Evolutionary conservation across 1,284 basidiomycete species (phyloP).

Genomic region (Sporisorium iseilematis-ciliati): DNA sequence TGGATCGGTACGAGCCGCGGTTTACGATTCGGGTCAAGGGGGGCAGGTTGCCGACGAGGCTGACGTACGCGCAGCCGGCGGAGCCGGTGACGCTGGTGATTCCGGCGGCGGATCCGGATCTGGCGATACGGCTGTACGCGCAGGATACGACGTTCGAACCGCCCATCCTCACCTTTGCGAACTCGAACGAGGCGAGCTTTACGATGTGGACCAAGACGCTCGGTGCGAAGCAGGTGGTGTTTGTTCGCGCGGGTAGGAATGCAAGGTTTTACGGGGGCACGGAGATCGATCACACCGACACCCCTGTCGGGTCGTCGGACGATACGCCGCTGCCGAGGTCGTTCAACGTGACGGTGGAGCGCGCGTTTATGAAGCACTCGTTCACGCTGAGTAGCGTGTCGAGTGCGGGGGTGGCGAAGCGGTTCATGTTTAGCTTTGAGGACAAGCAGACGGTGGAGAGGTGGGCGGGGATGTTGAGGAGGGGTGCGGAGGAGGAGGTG

Average conservation of each 20-base stretch:
- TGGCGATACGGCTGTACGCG: conserved; percentile 63
- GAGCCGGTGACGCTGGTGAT: conserved; percentile 61
- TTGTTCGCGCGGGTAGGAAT: conserved; percentile 60
- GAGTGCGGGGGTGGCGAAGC: conserved; percentile 17
- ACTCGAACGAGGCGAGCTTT: conserved; percentile 51
- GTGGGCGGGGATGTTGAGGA: conserved; percentile 28
- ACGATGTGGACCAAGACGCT: conserved; percentile 58
- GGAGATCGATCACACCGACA: conserved; percentile 22
- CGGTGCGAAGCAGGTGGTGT: conserved; percentile 57
- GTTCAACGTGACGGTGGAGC: conserved; percentile 53
- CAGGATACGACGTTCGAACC: conserved; percentile 63
- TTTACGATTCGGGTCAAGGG: conserved; percentile 51
- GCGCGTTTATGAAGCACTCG: conserved; percentile 60
- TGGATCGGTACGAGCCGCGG: conserved; percentile 39
- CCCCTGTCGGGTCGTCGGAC: not conserved
- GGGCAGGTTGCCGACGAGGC: conserved; percentile 46
- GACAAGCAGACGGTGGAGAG: conserved; percentile 17
- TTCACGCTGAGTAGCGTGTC: conserved; percentile 40
- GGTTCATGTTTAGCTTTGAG: conserved; percentile 61
- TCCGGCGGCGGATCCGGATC: conserved; percentile 58
- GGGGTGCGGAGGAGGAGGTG: conserved; percentile 13
- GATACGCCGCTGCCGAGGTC: conserved; percentile 45
- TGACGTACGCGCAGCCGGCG: conserved; percentile 58
- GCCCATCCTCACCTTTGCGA: conserved; percentile 59
- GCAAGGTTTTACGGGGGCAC: conserved; percentile 54